Evolutionary conservation across 352 stramenopile genomes (phyloP), one percentile per base, ranked within the genome.

Genomic region (Hyaloperonospora brassicae): DNA sequence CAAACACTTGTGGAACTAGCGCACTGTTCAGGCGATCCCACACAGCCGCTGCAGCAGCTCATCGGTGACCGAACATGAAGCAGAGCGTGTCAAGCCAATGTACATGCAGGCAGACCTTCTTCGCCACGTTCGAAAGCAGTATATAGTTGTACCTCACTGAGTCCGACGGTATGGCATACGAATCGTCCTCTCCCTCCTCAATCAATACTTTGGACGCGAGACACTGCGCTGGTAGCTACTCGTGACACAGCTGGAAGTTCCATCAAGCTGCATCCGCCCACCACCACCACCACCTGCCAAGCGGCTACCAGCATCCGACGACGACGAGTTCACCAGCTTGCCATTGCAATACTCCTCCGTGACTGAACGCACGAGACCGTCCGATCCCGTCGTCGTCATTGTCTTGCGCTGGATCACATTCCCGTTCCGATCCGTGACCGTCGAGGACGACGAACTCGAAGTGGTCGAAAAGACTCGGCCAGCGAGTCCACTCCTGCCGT

Each of bases 311-410:
- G 54, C 52, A 8, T 39, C 41, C 11, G 55, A 56, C 22, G 72
- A 79, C 5, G 68, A 64, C 10, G 79, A 90, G 44, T 68, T 78
- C 12, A 83, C 59, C 22, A 90, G 61, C 2, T 72, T 73, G 1
- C 82, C 82, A 48, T 90, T 82, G n/a, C 66, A 55, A 50, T 68
- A 93, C 50, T 90, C 79, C 43, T 93, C 79, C 22, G 76, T 86
- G 11, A 80, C 49, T 2, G 76, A 86, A 56, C 88, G 72, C 0
- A 61, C 60, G 5, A 67, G 66, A 22, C 82, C 82, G 52, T 82
- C 72, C 0, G 64, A 27, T 13, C 72, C 72, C 3, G 66, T 67
- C 0, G 70, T 89, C 4, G 77, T 87, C 25, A 68, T 89, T 38
- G 78, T 89, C 62, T 84, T 89, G 53, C 83, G 82, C 5, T 65